A percentile compares a stretch with the other conserved stretches of the same genome.
Evolutionary conservation across 2,329 filamentous ascomycete species (phyloP).

Genomic region (Phyllosticta ampelicida): DNA sequence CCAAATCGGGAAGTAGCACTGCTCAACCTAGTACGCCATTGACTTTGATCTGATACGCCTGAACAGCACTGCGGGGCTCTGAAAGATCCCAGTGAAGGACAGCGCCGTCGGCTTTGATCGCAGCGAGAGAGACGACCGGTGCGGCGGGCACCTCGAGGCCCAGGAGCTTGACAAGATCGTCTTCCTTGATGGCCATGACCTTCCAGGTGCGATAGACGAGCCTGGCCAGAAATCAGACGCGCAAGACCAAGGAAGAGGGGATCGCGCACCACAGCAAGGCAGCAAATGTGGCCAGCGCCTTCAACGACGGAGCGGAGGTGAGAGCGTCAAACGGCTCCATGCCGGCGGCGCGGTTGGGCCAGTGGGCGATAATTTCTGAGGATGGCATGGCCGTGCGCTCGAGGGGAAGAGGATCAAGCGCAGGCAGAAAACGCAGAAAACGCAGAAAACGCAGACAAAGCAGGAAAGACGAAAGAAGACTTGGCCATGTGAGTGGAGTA

Average conservation of each 20-base stretch:
- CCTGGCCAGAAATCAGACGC: constrained; percentile 39
- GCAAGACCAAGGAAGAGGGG: neutral
- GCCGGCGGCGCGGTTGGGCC: constrained; percentile 6
- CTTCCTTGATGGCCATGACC: constrained; percentile 81
- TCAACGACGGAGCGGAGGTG: constrained; percentile 9
- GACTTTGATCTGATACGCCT: constrained; percentile 84
- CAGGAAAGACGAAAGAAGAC: too few species aligned
- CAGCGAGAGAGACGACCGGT: constrained; percentile 81
- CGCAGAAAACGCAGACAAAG: too few species aligned
- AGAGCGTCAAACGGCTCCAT: constrained; percentile 11
- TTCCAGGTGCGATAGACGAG: constrained; percentile 76
- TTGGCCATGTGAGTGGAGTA: neutral
- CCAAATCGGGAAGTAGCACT: neutral
- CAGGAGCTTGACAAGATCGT: constrained; percentile 79
- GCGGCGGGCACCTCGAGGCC: constrained; percentile 88
- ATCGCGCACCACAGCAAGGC: constrained; percentile 10
- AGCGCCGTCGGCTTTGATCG: constrained; percentile 76
- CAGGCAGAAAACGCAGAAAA: neutral
- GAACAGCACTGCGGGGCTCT: constrained; percentile 53
- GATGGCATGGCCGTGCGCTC: constrained; percentile 8
- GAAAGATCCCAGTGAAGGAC: constrained; percentile 85
- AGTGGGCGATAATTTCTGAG: constrained; percentile 9
- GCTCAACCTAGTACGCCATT: constrained; percentile 74
- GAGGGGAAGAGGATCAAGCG: neutral
- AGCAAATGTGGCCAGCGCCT: constrained; percentile 7